A percentile compares a stretch with the other conserved stretches of the same genome.
Conservation (phyloP, 805 yeast species). For the Jamesozyma lodderae region DNA sequence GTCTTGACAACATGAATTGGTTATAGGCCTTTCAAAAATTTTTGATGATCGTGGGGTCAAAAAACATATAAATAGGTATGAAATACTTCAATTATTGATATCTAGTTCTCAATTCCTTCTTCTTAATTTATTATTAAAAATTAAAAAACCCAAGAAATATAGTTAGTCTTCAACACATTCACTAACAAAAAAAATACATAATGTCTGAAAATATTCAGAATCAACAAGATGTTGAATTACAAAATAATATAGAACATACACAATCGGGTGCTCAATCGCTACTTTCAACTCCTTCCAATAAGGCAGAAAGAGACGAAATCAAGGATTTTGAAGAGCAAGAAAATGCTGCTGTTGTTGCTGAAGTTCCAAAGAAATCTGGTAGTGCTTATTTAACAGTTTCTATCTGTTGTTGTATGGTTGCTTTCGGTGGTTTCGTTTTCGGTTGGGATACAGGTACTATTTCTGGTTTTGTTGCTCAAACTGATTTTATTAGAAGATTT, state of each 20-base stretch:
- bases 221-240: background rate
- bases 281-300: conserved; percentile 21
- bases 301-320: conserved; percentile 19
- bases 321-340: conserved; percentile 10
- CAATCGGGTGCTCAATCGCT: conserved; percentile 13
- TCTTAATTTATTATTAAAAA: background rate
- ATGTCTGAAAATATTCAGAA: conserved; percentile 3
- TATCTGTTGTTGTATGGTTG: conserved; percentile 3
- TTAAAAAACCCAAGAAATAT: background rate
- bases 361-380: conserved; percentile 9
- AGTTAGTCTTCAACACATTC: background rate
- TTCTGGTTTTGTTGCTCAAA: conserved; percentile 55
- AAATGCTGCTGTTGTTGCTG: conserved; percentile 5
- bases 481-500: conserved; percentile 47
- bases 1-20: too few species aligned
- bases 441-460: conserved; percentile 80
- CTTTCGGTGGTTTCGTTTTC: conserved; percentile 6
- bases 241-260: background rate
- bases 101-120: background rate
- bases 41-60: too few species aligned
- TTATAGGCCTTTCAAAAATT: too few species aligned
- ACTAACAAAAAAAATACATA: background rate
- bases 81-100: too few species aligned
- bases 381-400: conserved; percentile 4
- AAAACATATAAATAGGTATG: too few species aligned